Percentiles rank a stretch among this genome's conserved stretches.
phyloP scores from a whole-genome alignment of 192 early-diverging fungal species.

The Gigaspora rosea region DNA sequence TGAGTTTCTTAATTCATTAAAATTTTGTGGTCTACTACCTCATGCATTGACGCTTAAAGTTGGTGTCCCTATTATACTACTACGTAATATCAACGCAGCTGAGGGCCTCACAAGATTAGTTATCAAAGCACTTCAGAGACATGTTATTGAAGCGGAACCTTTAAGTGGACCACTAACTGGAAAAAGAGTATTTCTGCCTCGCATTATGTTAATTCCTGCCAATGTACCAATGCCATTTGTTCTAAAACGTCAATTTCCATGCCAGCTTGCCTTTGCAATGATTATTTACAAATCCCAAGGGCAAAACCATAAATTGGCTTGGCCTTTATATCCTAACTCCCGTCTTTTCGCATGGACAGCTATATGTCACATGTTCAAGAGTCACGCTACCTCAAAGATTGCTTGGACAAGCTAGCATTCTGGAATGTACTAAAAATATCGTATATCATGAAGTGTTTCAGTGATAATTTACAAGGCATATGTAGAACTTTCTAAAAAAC shows the following conservation, averaged over 20 bases:
- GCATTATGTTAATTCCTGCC: slow-evolving; percentile 12
- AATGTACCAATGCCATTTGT: slow-evolving; percentile 10
- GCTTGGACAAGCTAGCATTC: no score
- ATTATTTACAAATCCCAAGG: slow-evolving; percentile 31
- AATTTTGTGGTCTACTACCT: slow-evolving; percentile 27
- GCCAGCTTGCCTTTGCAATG: slow-evolving; percentile 31
- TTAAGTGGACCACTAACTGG: slow-evolving; percentile 17
- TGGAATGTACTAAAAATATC: background rate
- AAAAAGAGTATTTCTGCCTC: slow-evolving; percentile 26
- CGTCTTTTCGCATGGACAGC: slow-evolving; percentile 31
- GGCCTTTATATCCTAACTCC: background rate
- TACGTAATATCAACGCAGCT: slow-evolving; percentile 34
- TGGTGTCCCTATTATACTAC: slow-evolving; percentile 5
- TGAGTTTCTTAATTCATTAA: slow-evolving; percentile 33
- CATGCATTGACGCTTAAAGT: no score
- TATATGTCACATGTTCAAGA: slow-evolving; percentile 22
- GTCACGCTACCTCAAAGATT: background rate
- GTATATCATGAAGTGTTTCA: background rate
- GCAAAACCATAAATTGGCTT: slow-evolving; percentile 5
- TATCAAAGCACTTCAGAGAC: background rate
- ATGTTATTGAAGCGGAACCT: slow-evolving; percentile 30
- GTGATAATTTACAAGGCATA: no score
- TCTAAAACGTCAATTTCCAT: slow-evolving; percentile 26
- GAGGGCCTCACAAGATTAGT: slow-evolving; percentile 31
- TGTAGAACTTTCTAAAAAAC: no score